Conservation (phyloP, 768 basidiomycete species). For the Ramaria sp. region DNA sequence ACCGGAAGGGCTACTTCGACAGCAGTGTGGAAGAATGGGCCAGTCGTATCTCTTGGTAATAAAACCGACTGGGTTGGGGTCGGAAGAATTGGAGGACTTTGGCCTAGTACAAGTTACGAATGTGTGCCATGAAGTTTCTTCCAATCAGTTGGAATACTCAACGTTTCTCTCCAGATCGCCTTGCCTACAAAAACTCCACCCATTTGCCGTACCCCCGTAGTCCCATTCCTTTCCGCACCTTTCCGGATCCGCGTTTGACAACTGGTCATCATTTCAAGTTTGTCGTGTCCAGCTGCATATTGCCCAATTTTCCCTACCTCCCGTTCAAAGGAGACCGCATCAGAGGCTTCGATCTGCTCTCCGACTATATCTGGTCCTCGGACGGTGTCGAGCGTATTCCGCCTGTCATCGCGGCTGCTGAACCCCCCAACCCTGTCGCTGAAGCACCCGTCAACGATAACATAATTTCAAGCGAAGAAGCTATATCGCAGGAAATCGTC, state of each 20-base stretch:
- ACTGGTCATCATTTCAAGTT: conserved; percentile 55
- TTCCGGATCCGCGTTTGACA: conserved; percentile 55
- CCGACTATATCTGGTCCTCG: conserved; percentile 36
- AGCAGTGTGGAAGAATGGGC: conserved; percentile 44
- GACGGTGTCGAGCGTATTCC: neutral
- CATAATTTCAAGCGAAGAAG: neutral
- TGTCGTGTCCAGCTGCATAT: conserved; percentile 54
- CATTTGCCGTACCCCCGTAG: conserved; percentile 37
- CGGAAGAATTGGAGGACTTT: conserved; percentile 44
- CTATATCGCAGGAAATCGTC: neutral
- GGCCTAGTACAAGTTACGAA: conserved; percentile 62
- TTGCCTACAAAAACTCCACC: conserved; percentile 30
- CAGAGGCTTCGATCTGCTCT: conserved; percentile 54
- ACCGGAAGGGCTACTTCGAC: conserved; percentile 20
- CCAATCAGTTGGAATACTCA: conserved; percentile 4
- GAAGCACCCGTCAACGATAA: neutral
- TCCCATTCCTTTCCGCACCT: conserved; percentile 58
- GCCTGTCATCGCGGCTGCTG: neutral
- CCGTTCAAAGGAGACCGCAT: conserved; percentile 43
- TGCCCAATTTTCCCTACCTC: conserved; percentile 64
- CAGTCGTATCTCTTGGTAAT: conserved; percentile 30
- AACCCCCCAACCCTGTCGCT: neutral
- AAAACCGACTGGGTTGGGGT: conserved; percentile 52
- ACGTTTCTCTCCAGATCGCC: conserved; percentile 27
- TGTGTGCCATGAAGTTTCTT: conserved; percentile 31